Evolutionary conservation across 768 basidiomycete species (phyloP).

Genomic region (Serendipita sp.): DNA sequence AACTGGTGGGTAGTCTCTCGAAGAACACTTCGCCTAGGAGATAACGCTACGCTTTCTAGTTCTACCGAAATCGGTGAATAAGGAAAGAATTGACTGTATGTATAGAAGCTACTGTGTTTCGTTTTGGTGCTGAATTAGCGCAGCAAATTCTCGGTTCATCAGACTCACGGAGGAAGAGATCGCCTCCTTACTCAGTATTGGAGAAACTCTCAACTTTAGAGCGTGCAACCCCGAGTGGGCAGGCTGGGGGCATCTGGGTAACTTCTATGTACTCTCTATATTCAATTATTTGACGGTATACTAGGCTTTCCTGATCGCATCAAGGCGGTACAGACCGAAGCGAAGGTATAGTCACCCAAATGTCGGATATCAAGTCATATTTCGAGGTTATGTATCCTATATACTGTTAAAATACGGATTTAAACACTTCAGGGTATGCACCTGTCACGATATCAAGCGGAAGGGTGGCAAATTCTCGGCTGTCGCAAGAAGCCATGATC

Average conservation of each 20-base stretch:
- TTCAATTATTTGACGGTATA: too few relatives aligned
- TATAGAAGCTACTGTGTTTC: constrained; percentile 13
- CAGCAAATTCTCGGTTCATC: constrained; percentile 43
- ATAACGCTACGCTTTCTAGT: constrained; percentile 25
- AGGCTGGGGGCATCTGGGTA: constrained; percentile 37
- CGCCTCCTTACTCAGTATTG: constrained; percentile 35
- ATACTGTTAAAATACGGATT: too few relatives aligned
- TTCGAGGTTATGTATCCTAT: too few relatives aligned
- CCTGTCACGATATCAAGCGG: too few relatives aligned
- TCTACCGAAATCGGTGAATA: constrained; percentile 62
- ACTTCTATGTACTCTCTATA: too few relatives aligned
- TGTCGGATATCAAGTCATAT: too few relatives aligned
- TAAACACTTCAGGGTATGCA: too few relatives aligned
- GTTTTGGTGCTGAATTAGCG: not conserved
- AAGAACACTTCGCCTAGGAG: constrained; percentile 21
- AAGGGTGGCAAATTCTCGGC: too few relatives aligned
- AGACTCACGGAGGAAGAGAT: constrained; percentile 48
- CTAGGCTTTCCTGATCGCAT: constrained; percentile 35
- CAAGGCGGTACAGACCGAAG: not conserved
- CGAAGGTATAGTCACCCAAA: too few relatives aligned
- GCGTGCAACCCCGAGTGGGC: constrained; percentile 50
- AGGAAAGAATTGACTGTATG: constrained; percentile 44
- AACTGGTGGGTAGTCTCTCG: constrained; percentile 34
- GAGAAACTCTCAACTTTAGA: constrained; percentile 46
- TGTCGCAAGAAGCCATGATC: too few relatives aligned